Percentiles rank a stretch among this genome's conserved stretches.
These are phyloP conservation scores for Verruconis gallopava DNA, from an alignment of 2,329 filamentous ascomycete species.

Conservation along the genomic window DNA sequence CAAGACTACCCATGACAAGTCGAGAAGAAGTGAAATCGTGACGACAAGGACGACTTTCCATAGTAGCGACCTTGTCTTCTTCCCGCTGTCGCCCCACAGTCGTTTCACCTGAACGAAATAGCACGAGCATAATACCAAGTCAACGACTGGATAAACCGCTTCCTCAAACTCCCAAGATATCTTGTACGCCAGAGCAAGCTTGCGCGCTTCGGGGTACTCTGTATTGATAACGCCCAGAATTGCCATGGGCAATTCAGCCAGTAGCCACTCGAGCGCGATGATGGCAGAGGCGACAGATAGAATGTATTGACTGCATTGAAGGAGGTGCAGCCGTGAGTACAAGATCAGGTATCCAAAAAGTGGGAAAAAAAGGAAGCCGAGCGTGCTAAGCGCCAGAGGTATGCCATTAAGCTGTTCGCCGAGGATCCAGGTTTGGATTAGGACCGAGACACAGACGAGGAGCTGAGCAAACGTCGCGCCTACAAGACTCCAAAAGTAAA, in stretches of 20 bases:
- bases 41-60: background rate
- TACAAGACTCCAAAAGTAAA: background rate
- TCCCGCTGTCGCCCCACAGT: background rate
- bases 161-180: background rate
- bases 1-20: background rate
- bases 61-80: background rate
- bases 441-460: background rate
- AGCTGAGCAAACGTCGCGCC: background rate
- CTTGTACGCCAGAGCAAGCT: background rate
- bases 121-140: background rate
- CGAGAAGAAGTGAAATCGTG: background rate
- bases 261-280: background rate
- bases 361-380: background rate
- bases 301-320: background rate
- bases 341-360: background rate
- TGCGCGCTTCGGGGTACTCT: background rate
- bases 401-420: background rate
- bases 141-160: background rate
- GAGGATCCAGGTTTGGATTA: background rate
- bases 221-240: background rate
- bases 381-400: background rate
- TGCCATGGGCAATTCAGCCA: background rate
- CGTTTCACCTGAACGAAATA: background rate
- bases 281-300: background rate
- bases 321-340: background rate